These are phyloP conservation scores for Pouteria glomerata DNA, from an alignment of 148 eudicot genomes.

Conservation along the genomic window DNA sequence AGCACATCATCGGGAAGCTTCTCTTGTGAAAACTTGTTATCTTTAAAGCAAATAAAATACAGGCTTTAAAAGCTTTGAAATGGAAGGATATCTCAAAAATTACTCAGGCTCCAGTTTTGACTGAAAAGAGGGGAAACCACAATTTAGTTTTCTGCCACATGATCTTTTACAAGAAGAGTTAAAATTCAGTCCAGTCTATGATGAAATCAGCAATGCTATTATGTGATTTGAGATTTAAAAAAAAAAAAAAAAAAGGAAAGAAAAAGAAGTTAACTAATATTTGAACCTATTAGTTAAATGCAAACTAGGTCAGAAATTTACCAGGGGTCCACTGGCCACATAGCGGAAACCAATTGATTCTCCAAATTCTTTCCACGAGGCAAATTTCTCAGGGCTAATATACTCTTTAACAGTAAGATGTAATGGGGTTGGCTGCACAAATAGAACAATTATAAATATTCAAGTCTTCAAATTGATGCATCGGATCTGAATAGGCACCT, in stretches of 20 bases:
- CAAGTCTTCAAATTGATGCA: neutral
- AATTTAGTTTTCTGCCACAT: neutral
- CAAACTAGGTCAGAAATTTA: conserved; percentile 26
- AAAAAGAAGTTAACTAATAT: neutral
- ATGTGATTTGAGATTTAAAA: no score
- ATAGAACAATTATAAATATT: neutral
- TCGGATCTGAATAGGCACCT: no score
- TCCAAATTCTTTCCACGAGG: conserved; percentile 86
- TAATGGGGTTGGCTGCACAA: conserved; percentile 87
- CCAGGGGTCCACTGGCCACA: conserved; percentile 98
- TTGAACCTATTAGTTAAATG: no score
- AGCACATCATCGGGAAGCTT: no score
- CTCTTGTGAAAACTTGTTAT: neutral
- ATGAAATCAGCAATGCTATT: neutral
- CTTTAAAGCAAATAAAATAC: neutral
- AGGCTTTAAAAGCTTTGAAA: neutral
- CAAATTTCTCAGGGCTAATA: conserved; percentile 79
- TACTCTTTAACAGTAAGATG: conserved; percentile 94
- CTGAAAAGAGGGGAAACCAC: neutral
- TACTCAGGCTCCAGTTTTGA: neutral
- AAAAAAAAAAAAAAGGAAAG: neutral
- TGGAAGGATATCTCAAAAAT: neutral
- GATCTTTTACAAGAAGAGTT: neutral
- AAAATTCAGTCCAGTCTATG: neutral
- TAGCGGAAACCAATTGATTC: conserved; percentile 92